Base-by-base conservation (phyloP, 2,329 filamentous ascomycete species). In the Macroventuria anomochaeta region DNA sequence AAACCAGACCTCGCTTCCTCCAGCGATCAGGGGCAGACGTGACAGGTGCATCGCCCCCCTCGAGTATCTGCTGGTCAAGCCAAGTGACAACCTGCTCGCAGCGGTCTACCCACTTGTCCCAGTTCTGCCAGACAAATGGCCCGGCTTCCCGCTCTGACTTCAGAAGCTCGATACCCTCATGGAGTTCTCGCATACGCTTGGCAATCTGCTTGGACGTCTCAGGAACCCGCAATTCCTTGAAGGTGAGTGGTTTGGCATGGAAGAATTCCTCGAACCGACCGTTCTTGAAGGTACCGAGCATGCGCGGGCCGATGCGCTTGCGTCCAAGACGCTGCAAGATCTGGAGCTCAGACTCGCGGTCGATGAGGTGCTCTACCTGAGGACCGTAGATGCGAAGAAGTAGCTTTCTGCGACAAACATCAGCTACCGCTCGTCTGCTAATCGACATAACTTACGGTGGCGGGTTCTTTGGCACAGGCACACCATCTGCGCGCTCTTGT, bases 261-360 rank as follows among this genome's bases (percentile, higher is more conserved):
- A 97, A 90, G 71, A 88, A 97, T 73, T 99, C 89, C 76, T 99
- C 95, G 62, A 99, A 99, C 5, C 95, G 89, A 8, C 95, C 95
- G 69, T 99, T 99, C 47, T 83, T 85, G 73, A 99, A 99, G 0
- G 91, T 97, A 1, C 95, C 95, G 0, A 99, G 81, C 25, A 99
- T 80, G 13, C 91, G 86, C 5, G 95, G 95, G 2, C 95, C 95
- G 60, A 99, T 99, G 64, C 89, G 92, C 80, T 97, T 96, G 49
- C 90, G 87, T 2, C 90, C 91, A 26, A 99, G 83, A 34, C 95
- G 88, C 54, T 88, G 85, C 15, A 99, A 82, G 41, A 97, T 95
- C 55, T 87, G 86, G 13, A 99, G 81, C 73, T 99, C 95, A 20
- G 89, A 89, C 51, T 97, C 90, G 55, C 95, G 85, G 72, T 99